phyloP scores from a whole-genome alignment of 371 early-diverging fungal species.

The Blastocladiella emersonii region DNA sequence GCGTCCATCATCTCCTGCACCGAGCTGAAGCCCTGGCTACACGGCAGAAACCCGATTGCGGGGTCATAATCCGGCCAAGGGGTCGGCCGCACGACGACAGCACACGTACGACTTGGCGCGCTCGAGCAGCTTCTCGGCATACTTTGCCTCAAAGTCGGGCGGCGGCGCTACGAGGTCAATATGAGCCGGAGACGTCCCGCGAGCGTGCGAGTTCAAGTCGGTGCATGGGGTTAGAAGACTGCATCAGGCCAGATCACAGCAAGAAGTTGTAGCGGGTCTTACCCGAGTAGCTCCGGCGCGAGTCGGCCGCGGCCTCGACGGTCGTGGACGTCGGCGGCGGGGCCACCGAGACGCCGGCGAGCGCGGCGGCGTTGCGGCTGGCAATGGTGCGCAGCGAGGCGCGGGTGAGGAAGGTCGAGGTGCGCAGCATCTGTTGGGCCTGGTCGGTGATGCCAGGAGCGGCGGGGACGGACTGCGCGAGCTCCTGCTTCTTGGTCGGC shows the following conservation, averaged over 20 bases:
- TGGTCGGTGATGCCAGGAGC: background rate
- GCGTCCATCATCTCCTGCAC: slow-evolving; percentile 1
- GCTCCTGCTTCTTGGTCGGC: no score
- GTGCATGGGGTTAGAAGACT: no score
- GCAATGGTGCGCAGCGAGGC: background rate
- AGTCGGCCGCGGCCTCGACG: background rate
- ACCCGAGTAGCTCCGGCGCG: background rate
- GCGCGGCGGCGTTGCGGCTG: background rate
- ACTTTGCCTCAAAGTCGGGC: slow-evolving; percentile 1
- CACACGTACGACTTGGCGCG: slow-evolving; percentile 2
- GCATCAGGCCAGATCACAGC: no score
- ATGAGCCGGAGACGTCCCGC: no score
- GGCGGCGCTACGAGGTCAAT: no score
- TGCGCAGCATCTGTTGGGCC: background rate
- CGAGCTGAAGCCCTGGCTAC: slow-evolving; percentile 1
- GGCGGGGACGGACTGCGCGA: no score
- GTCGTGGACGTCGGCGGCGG: background rate
- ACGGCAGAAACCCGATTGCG: background rate
- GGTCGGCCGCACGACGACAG: background rate
- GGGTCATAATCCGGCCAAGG: background rate
- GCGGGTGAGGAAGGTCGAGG: background rate
- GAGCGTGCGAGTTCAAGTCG: no score
- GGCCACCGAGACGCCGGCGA: background rate
- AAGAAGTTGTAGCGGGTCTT: no score
- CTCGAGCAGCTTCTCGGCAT: slow-evolving; percentile 3